Evolutionary conservation across 352 stramenopile genomes (phyloP).

Genomic region (Globisporangium lucens): DNA sequence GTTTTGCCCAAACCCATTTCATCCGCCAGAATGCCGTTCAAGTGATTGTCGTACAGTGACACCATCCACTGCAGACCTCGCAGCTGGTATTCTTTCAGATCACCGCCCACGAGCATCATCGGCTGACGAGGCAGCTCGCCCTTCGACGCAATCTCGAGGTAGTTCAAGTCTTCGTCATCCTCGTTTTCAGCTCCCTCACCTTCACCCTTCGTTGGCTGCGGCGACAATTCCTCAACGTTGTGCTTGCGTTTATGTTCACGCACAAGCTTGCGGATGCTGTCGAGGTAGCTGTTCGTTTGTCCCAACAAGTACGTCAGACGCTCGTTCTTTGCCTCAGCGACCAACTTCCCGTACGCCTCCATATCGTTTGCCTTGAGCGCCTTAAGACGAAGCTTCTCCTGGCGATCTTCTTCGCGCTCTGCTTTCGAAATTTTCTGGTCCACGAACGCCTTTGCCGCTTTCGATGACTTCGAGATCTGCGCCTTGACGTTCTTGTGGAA

Average conservation of each 20-base stretch:
- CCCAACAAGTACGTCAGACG: slow-evolving; percentile 95
- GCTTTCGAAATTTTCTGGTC: slow-evolving; percentile 75
- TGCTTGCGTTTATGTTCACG: slow-evolving; percentile 87
- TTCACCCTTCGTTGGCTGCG: slow-evolving; percentile 4
- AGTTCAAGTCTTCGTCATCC: slow-evolving; percentile 79
- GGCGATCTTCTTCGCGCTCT: slow-evolving; percentile 83
- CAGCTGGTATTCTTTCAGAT: slow-evolving; percentile 98
- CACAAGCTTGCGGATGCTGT: slow-evolving; percentile 93
- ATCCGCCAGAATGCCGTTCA: slow-evolving; percentile 98
- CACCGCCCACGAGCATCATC: slow-evolving; percentile 94
- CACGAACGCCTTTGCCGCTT: slow-evolving; percentile 71
- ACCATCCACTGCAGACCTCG: slow-evolving; percentile 99
- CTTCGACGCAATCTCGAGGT: slow-evolving; percentile 82
- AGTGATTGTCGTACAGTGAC: slow-evolving; percentile 96
- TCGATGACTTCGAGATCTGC: slow-evolving; percentile 63
- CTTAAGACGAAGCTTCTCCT: slow-evolving; percentile 87
- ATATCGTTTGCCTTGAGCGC: slow-evolving; percentile 96
- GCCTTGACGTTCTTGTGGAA: slow-evolving; percentile 85
- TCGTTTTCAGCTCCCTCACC: slow-evolving; percentile 33
- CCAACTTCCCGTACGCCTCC: slow-evolving; percentile 95
- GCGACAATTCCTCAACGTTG: slow-evolving; percentile 40
- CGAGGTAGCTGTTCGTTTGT: slow-evolving; percentile 96
- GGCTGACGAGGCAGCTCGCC: slow-evolving; percentile 90
- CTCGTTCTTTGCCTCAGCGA: slow-evolving; percentile 98
- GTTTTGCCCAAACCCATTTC: slow-evolving; percentile 94